Evolutionary conservation across 768 basidiomycete species (phyloP).

Genomic region (Amanita rubescens): DNA sequence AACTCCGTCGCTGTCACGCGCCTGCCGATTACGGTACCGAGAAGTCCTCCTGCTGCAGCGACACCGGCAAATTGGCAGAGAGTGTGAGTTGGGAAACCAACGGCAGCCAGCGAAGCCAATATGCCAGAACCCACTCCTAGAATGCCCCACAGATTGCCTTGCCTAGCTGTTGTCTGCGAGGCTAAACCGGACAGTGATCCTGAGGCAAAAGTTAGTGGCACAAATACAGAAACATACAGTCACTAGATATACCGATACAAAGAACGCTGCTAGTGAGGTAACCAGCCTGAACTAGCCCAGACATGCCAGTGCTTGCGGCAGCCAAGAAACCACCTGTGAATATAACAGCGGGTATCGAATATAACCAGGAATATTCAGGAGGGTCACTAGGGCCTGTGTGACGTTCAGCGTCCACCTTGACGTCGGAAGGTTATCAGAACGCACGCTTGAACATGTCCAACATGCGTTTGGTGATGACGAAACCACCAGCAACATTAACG

Average conservation of each 20-base stretch:
- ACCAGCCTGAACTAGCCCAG: slow-evolving; percentile 81
- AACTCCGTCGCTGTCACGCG: slow-evolving; percentile 84
- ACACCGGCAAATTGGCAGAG: slow-evolving; percentile 75
- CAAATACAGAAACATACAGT: background rate
- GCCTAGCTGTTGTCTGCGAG: slow-evolving; percentile 75
- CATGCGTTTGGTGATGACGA: slow-evolving; percentile 88
- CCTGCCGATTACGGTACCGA: slow-evolving; percentile 70
- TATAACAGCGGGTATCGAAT: slow-evolving; percentile 69
- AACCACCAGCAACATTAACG: slow-evolving; percentile 84
- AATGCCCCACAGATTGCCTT: slow-evolving; percentile 86
- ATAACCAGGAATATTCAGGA: slow-evolving; percentile 83
- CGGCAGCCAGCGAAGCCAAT: slow-evolving; percentile 71
- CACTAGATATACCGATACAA: slow-evolving; percentile 53
- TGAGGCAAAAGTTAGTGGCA: slow-evolving; percentile 18
- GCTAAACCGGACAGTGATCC: slow-evolving; percentile 74
- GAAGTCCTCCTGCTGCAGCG: slow-evolving; percentile 61
- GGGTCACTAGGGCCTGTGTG: slow-evolving; percentile 68
- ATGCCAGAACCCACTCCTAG: slow-evolving; percentile 80
- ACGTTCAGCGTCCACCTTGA: slow-evolving; percentile 2
- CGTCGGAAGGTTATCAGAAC: slow-evolving; percentile 10
- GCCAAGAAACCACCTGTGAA: slow-evolving; percentile 80
- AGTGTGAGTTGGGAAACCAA: slow-evolving; percentile 71
- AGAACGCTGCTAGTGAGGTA: slow-evolving; percentile 82
- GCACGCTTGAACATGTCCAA: slow-evolving; percentile 87
- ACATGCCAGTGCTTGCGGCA: slow-evolving; percentile 79